Base-by-base conservation (phyloP, 106 monocot genomes). In the Acorus calamus region DNA sequence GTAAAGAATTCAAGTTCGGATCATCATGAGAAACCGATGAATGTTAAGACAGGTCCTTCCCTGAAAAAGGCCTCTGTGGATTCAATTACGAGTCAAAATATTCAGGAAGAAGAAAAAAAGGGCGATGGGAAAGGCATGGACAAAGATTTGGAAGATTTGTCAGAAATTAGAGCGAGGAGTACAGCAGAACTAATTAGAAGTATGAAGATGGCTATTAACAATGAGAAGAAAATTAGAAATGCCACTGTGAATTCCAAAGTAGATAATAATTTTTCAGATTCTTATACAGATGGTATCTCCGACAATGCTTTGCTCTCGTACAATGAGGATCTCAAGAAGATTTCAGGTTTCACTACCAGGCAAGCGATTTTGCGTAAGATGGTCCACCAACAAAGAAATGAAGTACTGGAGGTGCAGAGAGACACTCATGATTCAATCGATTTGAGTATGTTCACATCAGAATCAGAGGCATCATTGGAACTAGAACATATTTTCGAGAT, bases 241-340 rank as follows among this genome's bases (percentile, higher is more conserved):
- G 46, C 14, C 64, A 13, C 6, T 28, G 28, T 28, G 28, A 28
- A 28, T 43, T 52, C 71, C 9, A 47, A 3, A 7, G 11, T 28
- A 44, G n/a, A 56, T 63, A 56, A 42, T 46, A 57, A 41, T 7
- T 42, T 42, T 4, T 44, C 14, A n/a, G 52, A 10, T 64, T 3
- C 12, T 56, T 53, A 63, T 60, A 65, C 52, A 55, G 59, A 63
- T 52, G 52, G 46, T 50, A 52, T 53, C 5, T 68, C 55, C 12
- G 44, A 45, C 47, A 55, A 60, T 59, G 54, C 53, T 52, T 63
- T 82, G 58, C 67, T 74, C 6, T 76, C 68, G 10, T 73, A 67
- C 55, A 76, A 85, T 62, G 68, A 73, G 60, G 71, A 67, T 47
- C 6, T 71, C 42, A 81, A 75, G 50, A 70, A 77, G 62, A 83